Conservation (phyloP, 352 stramenopile species). For the Globisporangium sylvaticum region DNA sequence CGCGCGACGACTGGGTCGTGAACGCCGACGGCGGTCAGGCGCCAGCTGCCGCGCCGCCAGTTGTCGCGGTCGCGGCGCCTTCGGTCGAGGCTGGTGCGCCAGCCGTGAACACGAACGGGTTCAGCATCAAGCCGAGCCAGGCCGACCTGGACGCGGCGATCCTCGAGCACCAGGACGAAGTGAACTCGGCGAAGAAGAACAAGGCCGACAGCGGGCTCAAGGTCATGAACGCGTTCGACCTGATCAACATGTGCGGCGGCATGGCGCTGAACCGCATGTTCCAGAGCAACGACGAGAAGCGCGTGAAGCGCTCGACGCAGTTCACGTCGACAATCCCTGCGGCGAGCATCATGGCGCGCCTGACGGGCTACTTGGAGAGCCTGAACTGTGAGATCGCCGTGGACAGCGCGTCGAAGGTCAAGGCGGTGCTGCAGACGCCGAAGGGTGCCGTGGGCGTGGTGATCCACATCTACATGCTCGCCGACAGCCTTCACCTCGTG, state of each 20-base stretch:
- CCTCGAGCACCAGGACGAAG: slow-evolving; percentile 73
- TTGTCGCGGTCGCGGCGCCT: not conserved
- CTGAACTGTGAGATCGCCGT: slow-evolving; percentile 78
- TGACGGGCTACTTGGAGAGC: slow-evolving; percentile 75
- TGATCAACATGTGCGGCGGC: slow-evolving; percentile 91
- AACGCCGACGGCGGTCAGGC: slow-evolving; percentile 31
- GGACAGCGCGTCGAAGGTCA: slow-evolving; percentile 79
- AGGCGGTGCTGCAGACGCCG: slow-evolving; percentile 78
- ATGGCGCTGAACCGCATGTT: slow-evolving; percentile 91
- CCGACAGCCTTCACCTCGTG: slow-evolving; percentile 81
- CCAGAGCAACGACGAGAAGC: slow-evolving; percentile 84
- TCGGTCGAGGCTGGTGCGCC: slow-evolving; percentile 13
- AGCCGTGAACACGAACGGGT: slow-evolving; percentile 4
- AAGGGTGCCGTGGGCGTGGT: slow-evolving; percentile 87
- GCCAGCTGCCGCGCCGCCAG: not conserved
- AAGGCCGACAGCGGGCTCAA: slow-evolving; percentile 67
- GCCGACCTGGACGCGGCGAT: slow-evolving; percentile 82
- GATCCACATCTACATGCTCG: slow-evolving; percentile 90
- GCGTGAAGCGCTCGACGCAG: slow-evolving; percentile 81
- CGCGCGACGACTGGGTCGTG: slow-evolving; percentile 88
- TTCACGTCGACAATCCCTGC: slow-evolving; percentile 84
- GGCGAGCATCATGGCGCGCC: slow-evolving; percentile 68
- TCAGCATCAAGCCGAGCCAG: slow-evolving; percentile 69
- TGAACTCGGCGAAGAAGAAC: slow-evolving; percentile 64
- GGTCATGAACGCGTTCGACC: slow-evolving; percentile 90